Evolutionary conservation across 108 stramenopile species (phyloP).

Genomic region (Pseudonitzschia multiseries): DNA sequence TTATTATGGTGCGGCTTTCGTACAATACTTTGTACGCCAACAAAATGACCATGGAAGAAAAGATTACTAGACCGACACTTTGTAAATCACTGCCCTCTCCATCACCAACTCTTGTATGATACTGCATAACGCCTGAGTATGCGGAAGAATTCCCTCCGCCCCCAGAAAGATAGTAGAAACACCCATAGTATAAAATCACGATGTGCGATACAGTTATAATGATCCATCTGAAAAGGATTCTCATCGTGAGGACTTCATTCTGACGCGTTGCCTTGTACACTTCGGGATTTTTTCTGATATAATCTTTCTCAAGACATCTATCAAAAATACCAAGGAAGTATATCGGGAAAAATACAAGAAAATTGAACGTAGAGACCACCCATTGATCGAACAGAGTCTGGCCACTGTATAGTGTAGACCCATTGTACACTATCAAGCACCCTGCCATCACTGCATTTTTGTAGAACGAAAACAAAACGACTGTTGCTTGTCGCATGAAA

Average conservation of each 20-base stretch:
- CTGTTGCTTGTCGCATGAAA: constrained; percentile 86
- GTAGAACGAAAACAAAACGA: constrained; percentile 96
- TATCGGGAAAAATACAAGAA: constrained; percentile 86
- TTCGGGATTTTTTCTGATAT: constrained; percentile 68
- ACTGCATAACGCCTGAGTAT: constrained; percentile 61
- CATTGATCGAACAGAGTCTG: constrained; percentile 77
- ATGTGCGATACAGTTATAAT: constrained; percentile 49
- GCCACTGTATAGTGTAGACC: constrained; percentile 74
- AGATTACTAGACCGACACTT: constrained; percentile 75
- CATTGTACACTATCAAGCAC: constrained; percentile 62
- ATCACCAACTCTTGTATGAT: constrained; percentile 57
- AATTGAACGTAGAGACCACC: constrained; percentile 84
- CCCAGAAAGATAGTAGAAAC: constrained; percentile 2
- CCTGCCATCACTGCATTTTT: constrained; percentile 94
- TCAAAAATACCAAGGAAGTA: constrained; percentile 90
- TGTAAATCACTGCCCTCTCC: constrained; percentile 80
- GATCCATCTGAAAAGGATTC: constrained; percentile 73
- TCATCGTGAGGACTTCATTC: constrained; percentile 72
- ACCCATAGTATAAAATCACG: constrained; percentile 1
- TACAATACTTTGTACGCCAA: constrained; percentile 77
- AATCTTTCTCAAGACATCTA: constrained; percentile 84
- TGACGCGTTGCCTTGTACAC: constrained; percentile 69
- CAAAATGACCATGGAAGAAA: constrained; percentile 59
- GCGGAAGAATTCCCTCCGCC: constrained; percentile 68
- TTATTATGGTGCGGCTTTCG: constrained; percentile 66